A percentile compares a stretch with the other conserved stretches of the same genome.
phyloP scores from a whole-genome alignment of 2,329 filamentous ascomycete genomes.

The Fusarium sp. region DNA sequence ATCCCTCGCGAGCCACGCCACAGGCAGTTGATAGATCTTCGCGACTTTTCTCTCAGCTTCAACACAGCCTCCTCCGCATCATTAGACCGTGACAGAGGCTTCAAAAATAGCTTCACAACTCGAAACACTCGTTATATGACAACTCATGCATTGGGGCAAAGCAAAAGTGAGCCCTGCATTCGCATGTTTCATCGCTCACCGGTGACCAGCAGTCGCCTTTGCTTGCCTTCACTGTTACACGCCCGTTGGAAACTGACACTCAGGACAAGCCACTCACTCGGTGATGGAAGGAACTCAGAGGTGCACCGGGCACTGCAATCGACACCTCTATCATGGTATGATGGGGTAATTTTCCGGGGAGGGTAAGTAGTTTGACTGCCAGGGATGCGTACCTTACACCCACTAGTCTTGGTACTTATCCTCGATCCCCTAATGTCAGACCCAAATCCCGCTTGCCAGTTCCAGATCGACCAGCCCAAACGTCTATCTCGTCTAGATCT shows the following conservation, averaged over 20 bases:
- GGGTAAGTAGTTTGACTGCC: background rate
- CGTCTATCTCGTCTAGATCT: background rate
- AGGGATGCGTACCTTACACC: background rate
- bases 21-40: constrained; percentile 6
- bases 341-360: background rate
- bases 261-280: background rate
- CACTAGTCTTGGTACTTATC: background rate
- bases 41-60: constrained; percentile 10
- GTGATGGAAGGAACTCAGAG: background rate
- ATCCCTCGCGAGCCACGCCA: background rate
- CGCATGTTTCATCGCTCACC: background rate
- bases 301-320: background rate
- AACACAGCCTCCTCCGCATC: constrained; percentile 31
- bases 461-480: background rate
- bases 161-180: constrained; percentile 9
- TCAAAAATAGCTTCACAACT: constrained; percentile 16
- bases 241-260: background rate
- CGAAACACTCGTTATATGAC: background rate
- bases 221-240: background rate
- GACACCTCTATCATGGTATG: background rate
- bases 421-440: background rate
- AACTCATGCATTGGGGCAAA: constrained; percentile 11
- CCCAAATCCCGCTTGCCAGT: constrained; percentile 1
- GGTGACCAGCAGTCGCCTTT: background rate
- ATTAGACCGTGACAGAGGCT: constrained; percentile 1